phyloP scores from a whole-genome alignment of 2,329 filamentous ascomycete species.

The Pyrenophora graminea region DNA sequence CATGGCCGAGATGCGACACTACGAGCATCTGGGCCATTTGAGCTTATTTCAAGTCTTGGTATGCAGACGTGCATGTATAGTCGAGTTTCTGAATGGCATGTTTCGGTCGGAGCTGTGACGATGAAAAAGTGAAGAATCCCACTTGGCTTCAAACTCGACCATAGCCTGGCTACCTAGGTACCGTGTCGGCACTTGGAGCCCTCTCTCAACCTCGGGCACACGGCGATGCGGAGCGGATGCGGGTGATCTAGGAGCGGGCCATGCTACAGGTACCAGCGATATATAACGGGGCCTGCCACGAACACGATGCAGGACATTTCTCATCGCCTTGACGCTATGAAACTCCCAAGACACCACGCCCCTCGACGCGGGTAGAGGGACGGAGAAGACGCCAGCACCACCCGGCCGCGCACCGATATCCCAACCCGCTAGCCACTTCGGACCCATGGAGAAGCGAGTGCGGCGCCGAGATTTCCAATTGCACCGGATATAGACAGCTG shows the following conservation, averaged over 20 bases:
- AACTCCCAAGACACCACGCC: constrained; percentile 22
- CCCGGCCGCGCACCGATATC: constrained; percentile 31
- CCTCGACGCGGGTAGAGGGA: constrained; percentile 19
- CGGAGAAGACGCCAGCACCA: constrained; percentile 24
- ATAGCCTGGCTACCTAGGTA: constrained; percentile 1
- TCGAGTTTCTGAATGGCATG: too few species aligned
- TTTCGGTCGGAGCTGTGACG: neutral
- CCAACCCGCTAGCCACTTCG: constrained; percentile 19
- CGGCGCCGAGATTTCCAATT: constrained; percentile 32
- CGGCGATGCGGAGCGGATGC: constrained; percentile 30
- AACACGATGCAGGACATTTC: constrained; percentile 13
- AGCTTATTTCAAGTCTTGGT: neutral
- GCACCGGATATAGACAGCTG: constrained; percentile 21
- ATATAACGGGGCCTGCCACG: constrained; percentile 33
- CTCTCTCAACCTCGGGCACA: constrained; percentile 29
- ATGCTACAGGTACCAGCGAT: constrained; percentile 19
- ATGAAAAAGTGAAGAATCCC: neutral
- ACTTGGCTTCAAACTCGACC: constrained; percentile 6
- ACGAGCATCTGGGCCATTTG: neutral
- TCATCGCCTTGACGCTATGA: constrained; percentile 25
- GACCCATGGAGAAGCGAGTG: constrained; percentile 13
- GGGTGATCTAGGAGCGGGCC: constrained; percentile 32
- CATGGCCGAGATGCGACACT: neutral
- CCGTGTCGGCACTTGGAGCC: neutral
- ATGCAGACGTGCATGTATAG: neutral